Conservation (phyloP, 805 yeast genomes). For the Candida nitratophila region DNA sequence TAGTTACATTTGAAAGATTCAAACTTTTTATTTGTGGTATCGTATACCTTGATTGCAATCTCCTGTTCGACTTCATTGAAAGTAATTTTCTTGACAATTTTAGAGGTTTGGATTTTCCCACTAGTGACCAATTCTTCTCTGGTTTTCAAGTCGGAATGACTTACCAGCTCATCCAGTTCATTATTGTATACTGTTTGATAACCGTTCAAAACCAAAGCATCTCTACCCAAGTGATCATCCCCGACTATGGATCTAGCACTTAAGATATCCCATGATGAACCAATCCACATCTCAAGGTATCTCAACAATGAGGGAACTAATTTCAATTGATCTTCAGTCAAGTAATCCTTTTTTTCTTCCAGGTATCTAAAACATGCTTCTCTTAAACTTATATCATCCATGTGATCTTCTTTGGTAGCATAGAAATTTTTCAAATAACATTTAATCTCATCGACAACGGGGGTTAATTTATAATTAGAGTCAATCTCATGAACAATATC, state of each 20-base stretch:
- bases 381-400: slow-evolving; percentile 47
- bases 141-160: slow-evolving; percentile 5
- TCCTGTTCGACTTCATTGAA: slow-evolving; percentile 12
- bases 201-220: slow-evolving; percentile 58
- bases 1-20: slow-evolving; percentile 26
- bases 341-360: slow-evolving; percentile 32
- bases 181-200: slow-evolving; percentile 33
- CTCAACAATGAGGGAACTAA: slow-evolving; percentile 47
- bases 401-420: slow-evolving; percentile 18
- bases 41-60: slow-evolving; percentile 14
- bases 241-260: slow-evolving; percentile 51
- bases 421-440: slow-evolving; percentile 15
- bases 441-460: slow-evolving; percentile 24
- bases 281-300: slow-evolving; percentile 68
- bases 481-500: slow-evolving; percentile 26
- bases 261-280: slow-evolving; percentile 55
- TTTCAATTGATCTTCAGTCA: slow-evolving; percentile 44
- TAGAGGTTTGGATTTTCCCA: slow-evolving; percentile 1
- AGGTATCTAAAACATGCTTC: slow-evolving; percentile 44
- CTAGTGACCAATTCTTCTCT: background rate
- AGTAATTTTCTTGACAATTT: slow-evolving; percentile 18
- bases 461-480: slow-evolving; percentile 42
- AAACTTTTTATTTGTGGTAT: slow-evolving; percentile 2
- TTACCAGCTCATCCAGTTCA: slow-evolving; percentile 22
- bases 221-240: slow-evolving; percentile 62